A percentile compares a stretch with the other conserved stretches of the same genome.
phyloP scores from a whole-genome alignment of 2,329 filamentous ascomycete genomes.

The Magnaporthiopsis rhizophila region DNA sequence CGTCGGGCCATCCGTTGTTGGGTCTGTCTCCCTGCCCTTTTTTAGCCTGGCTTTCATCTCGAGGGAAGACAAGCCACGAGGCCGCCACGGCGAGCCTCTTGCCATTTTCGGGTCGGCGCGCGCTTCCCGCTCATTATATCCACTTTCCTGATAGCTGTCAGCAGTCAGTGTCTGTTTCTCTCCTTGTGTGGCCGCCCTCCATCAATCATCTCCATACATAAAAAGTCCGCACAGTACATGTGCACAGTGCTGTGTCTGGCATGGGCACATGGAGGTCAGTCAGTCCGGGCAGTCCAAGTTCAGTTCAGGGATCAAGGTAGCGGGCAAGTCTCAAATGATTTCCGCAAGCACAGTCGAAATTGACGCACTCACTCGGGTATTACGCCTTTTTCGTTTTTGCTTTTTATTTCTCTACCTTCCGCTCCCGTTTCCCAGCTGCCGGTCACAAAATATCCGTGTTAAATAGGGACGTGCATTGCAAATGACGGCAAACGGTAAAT shows the following conservation, averaged over 20 bases:
- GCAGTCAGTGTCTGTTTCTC: background rate
- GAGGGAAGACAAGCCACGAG: background rate
- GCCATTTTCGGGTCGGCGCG: background rate
- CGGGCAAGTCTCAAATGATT: too few relatives aligned
- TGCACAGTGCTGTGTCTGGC: background rate
- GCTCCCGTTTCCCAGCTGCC: too few relatives aligned
- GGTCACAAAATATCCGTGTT: too few relatives aligned
- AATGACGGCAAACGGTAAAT: too few relatives aligned
- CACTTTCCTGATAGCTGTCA: background rate
- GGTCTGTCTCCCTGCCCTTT: background rate
- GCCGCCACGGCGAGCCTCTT: background rate
- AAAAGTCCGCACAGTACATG: background rate
- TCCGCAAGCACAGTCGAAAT: too few relatives aligned
- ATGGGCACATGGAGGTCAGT: background rate
- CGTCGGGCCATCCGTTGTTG: background rate
- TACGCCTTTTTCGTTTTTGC: background rate
- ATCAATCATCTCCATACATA: background rate
- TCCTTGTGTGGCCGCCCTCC: background rate
- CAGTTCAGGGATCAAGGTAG: background rate
- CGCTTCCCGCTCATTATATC: background rate
- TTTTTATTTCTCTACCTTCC: too few relatives aligned
- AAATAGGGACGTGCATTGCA: too few relatives aligned
- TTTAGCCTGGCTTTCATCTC: background rate
- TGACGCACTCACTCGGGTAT: too few relatives aligned
- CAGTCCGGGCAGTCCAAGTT: too few relatives aligned